Base-by-base conservation (phyloP, 768 basidiomycete genomes). In the Solioccasus polychromus region DNA sequence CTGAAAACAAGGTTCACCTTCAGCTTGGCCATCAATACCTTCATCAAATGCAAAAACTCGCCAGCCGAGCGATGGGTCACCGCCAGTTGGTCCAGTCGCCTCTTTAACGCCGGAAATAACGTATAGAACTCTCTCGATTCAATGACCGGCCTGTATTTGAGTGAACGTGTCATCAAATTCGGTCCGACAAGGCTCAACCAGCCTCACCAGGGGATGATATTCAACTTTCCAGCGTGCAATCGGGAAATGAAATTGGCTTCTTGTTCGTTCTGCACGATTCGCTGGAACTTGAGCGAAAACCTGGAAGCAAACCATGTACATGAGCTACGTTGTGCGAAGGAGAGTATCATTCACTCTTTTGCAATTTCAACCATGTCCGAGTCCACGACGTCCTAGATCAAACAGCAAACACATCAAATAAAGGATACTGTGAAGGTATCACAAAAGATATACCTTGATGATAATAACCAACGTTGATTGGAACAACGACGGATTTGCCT, bases 21-120 rank as follows among this genome's bases (percentile, higher is more conserved):
- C 31, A 83, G 54, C 46, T 83, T 84, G n/a, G 82, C 82, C 82
- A 83, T 83, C 35, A 83, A 50, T 0, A 78, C 78, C 59, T 83
- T 83, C 56, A 84, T 64, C 3, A 73, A 68, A 30, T 75, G 72
- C 5, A 83, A 62, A 52, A 83, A 83, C 45, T 77, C 71, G 15
- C 75, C 76, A 0, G 77, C 82, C 0, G 71, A 66, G 0, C 57
- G 62, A 52, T 83, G 80, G 0, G 80, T 78, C 1, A 74, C 44
- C 3, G 53, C 47, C 47, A 82, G 79, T 35, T 68, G 64, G 46
- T 82, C 76, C 5, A 84, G 56, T 3, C 64, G 63, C 39, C 61
- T 64, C 50, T 76, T 79, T 23, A 84, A 50, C 0, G 63, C 58
- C 0, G 68, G 66, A 44, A 83, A 81, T 17, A 82, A 53, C 3